phyloP scores from a whole-genome alignment of 1,284 basidiomycete genomes.

The Cutaneotrichosporon spelunceum region DNA sequence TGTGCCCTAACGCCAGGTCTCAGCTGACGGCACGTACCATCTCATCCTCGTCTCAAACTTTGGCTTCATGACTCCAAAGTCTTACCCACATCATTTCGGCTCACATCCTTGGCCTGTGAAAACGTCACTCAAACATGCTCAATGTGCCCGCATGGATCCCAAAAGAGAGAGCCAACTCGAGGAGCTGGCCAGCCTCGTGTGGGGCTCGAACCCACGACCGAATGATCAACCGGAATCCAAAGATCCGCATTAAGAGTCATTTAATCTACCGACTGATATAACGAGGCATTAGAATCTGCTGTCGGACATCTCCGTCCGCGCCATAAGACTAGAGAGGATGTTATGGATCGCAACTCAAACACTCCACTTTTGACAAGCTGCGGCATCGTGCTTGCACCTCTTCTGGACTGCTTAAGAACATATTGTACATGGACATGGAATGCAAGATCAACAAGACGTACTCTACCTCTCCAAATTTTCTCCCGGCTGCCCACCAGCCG shows the following conservation, averaged over 20 bases:
- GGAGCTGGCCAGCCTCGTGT: conserved; percentile 5
- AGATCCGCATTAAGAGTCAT: conserved; percentile 1
- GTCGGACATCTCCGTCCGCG: not conserved
- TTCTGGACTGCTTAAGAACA: no score
- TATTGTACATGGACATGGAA: not conserved
- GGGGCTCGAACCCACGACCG: conserved; percentile 11
- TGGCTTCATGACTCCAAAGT: no score
- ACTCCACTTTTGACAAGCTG: no score
- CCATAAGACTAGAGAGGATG: no score
- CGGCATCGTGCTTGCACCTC: no score
- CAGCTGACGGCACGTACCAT: no score
- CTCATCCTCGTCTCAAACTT: no score
- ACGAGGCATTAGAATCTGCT: not conserved
- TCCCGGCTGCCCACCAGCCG: not conserved
- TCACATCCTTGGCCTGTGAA: no score
- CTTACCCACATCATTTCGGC: no score
- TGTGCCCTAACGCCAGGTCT: no score
- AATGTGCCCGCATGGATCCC: not conserved
- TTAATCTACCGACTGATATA: conserved; percentile 2
- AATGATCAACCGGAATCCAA: conserved; percentile 1
- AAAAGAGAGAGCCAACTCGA: not conserved
- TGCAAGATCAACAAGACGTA: not conserved
- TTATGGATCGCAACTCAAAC: no score
- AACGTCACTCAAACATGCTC: no score
- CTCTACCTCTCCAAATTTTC: not conserved